A percentile compares a stretch with the other conserved stretches of the same genome.
Conservation (phyloP, 2,329 filamentous ascomycete genomes). For the Talaromyces atroroseus region DNA sequence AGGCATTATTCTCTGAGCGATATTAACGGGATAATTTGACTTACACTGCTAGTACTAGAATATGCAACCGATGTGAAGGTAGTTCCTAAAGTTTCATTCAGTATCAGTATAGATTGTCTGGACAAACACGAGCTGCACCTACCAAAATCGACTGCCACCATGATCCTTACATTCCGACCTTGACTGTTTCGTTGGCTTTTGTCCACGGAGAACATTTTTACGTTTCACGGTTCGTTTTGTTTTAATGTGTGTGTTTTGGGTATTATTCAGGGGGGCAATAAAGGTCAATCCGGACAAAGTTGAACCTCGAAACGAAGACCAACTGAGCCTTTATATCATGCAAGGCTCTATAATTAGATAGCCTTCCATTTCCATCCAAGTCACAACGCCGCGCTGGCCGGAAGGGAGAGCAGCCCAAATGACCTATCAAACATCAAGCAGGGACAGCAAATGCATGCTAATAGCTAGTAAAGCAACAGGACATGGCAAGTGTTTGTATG, state of each 20-base stretch:
- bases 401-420: no score
- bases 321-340: no score
- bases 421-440: no score
- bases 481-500: neutral
- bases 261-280: neutral
- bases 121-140: neutral
- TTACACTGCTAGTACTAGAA: neutral
- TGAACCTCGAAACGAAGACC: neutral
- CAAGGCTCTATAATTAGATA: neutral
- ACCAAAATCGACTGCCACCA: neutral
- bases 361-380: neutral
- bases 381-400: neutral
- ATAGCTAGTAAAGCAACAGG: no score
- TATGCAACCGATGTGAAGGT: neutral
- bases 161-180: neutral
- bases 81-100: neutral
- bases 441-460: no score
- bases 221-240: no score
- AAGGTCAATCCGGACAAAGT: neutral
- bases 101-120: neutral
- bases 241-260: neutral
- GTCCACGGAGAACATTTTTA: neutral
- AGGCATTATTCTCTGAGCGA: neutral
- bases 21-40: neutral
- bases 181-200: neutral